phyloP scores from a whole-genome alignment of 1,284 basidiomycete species.

The Tilletia horrida region DNA sequence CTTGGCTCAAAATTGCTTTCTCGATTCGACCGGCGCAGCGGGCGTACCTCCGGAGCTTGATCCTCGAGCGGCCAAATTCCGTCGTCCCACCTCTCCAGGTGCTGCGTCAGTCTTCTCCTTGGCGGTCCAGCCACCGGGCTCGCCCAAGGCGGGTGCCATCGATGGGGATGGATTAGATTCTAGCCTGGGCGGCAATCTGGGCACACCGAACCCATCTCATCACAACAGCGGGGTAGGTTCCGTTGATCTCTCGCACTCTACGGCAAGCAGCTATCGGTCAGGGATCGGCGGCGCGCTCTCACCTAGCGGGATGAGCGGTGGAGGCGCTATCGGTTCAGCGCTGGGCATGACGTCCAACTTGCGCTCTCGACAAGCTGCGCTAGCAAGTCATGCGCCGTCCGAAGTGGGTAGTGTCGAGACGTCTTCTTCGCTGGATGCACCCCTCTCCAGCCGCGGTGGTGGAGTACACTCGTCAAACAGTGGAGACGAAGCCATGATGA shows the following conservation, averaged over 20 bases:
- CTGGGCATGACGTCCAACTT: not conserved
- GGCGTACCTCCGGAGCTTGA: slow-evolving; percentile 52
- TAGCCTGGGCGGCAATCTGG: slow-evolving; percentile 20
- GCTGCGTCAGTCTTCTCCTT: slow-evolving; percentile 51
- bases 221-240: slow-evolving; percentile 33
- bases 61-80: slow-evolving; percentile 44
- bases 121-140: slow-evolving; percentile 49
- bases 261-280: not conserved
- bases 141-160: slow-evolving; percentile 40
- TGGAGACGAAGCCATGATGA: slow-evolving; percentile 5
- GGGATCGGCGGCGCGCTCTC: too few species aligned
- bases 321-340: too few species aligned
- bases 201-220: slow-evolving; percentile 29
- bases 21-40: not conserved
- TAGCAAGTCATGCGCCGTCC: slow-evolving; percentile 37
- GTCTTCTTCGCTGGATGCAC: slow-evolving; percentile 14
- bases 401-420: slow-evolving; percentile 39
- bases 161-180: slow-evolving; percentile 18
- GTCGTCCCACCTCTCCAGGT: slow-evolving; percentile 41
- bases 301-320: too few species aligned
- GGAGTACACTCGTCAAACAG: not conserved
- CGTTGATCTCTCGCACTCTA: slow-evolving; percentile 27
- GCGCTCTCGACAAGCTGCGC: slow-evolving; percentile 29
- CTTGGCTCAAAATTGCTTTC: not conserved
- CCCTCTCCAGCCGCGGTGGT: slow-evolving; percentile 2